Evolutionary conservation across 2,329 filamentous ascomycete species (phyloP), one percentile per base, ranked within the genome.

Genomic region (Capronia americana): DNA sequence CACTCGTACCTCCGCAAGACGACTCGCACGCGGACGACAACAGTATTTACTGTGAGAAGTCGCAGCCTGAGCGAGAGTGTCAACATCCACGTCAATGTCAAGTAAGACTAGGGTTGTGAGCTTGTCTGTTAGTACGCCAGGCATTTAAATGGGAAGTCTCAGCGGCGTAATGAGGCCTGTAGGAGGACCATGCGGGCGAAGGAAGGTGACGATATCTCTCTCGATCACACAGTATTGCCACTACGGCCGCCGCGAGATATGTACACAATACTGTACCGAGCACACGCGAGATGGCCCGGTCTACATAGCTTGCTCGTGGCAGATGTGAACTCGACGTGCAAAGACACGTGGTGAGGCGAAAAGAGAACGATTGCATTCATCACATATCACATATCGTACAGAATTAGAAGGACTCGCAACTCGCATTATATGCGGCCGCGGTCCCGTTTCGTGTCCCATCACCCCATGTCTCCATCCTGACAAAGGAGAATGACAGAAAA

Each of bases 51-150:
- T 11, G 34, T 63, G 20, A 56, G 64, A 12, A 60, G 55, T 12
- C 64, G 56, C 11, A 67, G 64, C 26, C 12, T 67, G 28, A 63
- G 60, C 24, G 56, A 63, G 61, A 41, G 46, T 14, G 38, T 58
- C n/a, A 28, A 41, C 17, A 8, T 55, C 24, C 56, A 59, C 56
- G 44, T 17, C 38, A 26, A 12, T 8, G 20, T 14, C 6, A 51
- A 23, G 32, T 56, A 30, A 34, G 17, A 28, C 14, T 3, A 3
- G n/a, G 26, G 14, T n/a, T 28, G 17, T 17, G n/a, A 17, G 53
- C 10, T 4, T 28, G 14, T 24, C 8, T 28, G 14, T 24, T 11
- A 53, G 12, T 24, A 12, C 10, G 48, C 10, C 3, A 17, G 20
- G 48, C 10, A 23, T 14, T 8, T 23, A 23, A 26, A 53, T 17